Percentiles rank a stretch among this genome's conserved stretches.
Conservation (phyloP, 2,329 filamentous ascomycete species). For the Plenodomus biglobosus region DNA sequence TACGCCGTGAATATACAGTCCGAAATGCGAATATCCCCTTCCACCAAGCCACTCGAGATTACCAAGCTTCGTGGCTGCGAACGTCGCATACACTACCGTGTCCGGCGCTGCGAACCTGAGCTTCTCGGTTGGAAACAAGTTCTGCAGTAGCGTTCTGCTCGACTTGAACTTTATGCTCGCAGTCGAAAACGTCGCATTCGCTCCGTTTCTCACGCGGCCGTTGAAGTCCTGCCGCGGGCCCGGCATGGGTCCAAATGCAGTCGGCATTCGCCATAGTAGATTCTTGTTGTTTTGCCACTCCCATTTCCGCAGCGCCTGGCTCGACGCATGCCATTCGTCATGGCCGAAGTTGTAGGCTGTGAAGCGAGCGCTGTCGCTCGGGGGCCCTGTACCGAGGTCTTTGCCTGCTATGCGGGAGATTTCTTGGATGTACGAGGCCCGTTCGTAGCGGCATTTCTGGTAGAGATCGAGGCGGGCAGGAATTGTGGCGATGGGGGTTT, state of each 20-base stretch:
- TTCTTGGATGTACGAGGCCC: constrained; percentile 61
- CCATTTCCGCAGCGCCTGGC: constrained; percentile 54
- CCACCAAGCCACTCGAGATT: constrained; percentile 65
- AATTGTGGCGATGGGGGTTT: constrained; percentile 51
- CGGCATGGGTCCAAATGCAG: constrained; percentile 46
- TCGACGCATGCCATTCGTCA: constrained; percentile 60
- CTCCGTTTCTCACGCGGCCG: constrained; percentile 25
- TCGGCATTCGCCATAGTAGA: constrained; percentile 48
- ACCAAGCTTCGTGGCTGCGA: constrained; percentile 43
- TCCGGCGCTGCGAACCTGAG: constrained; percentile 44
- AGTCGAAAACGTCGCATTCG: constrained; percentile 39
- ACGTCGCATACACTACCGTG: constrained; percentile 44
- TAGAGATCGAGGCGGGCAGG: constrained; percentile 61
- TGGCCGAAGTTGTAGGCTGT: constrained; percentile 59
- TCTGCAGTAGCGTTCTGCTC: constrained; percentile 46
- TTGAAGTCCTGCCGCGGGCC: constrained; percentile 41
- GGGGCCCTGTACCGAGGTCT: constrained; percentile 47
- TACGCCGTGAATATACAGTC: constrained; percentile 65
- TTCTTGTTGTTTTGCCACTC: constrained; percentile 50
- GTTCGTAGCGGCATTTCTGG: constrained; percentile 58
- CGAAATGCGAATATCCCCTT: constrained; percentile 59
- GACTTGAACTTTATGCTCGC: constrained; percentile 47
- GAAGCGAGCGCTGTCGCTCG: constrained; percentile 43
- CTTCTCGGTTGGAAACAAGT: constrained; percentile 42
- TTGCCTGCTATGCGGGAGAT: constrained; percentile 57